Evolutionary conservation across 2,329 filamentous ascomycete genomes (phyloP).

Genomic region (Trichoderma aggressivum): DNA sequence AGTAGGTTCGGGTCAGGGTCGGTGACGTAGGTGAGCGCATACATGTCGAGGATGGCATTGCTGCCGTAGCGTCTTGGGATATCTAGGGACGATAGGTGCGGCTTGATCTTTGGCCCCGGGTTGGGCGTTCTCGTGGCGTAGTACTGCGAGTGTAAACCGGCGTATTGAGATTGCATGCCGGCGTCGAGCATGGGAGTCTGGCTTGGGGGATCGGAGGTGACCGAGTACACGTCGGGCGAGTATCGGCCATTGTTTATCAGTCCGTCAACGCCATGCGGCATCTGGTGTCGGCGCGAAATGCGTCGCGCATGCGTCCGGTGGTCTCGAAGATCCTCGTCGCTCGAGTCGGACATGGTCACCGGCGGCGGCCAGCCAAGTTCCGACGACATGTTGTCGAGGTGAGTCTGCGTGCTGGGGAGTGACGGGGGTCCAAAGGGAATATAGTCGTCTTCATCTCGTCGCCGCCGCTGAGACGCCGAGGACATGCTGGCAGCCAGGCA

Average conservation of each 20-base stretch:
- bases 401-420: conserved; percentile 5
- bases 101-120: conserved; percentile 19
- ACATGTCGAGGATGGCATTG: conserved; percentile 43
- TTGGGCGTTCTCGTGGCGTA: not conserved
- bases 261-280: not conserved
- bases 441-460: conserved; percentile 15
- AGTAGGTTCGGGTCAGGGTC: conserved; percentile 48
- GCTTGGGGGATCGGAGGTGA: conserved; percentile 4
- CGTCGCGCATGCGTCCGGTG: not conserved
- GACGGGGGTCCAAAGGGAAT: conserved; percentile 15
- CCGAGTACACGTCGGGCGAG: conserved; percentile 8
- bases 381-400: conserved; percentile 12
- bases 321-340: conserved; percentile 1
- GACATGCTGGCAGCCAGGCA: conserved; percentile 10
- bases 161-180: conserved; percentile 9
- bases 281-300: not conserved
- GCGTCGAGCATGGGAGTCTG: conserved; percentile 6
- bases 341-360: conserved; percentile 10
- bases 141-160: conserved; percentile 10
- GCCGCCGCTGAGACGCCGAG: conserved; percentile 6
- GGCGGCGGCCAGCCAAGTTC: conserved; percentile 7
- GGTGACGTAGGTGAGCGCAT: conserved; percentile 42
- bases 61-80: conserved; percentile 39
- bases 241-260: not conserved
- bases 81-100: conserved; percentile 39